These are phyloP conservation scores for Plasmodium coatneyi DNA, from an alignment of 169 alveolate species.

Conservation along the genomic window DNA sequence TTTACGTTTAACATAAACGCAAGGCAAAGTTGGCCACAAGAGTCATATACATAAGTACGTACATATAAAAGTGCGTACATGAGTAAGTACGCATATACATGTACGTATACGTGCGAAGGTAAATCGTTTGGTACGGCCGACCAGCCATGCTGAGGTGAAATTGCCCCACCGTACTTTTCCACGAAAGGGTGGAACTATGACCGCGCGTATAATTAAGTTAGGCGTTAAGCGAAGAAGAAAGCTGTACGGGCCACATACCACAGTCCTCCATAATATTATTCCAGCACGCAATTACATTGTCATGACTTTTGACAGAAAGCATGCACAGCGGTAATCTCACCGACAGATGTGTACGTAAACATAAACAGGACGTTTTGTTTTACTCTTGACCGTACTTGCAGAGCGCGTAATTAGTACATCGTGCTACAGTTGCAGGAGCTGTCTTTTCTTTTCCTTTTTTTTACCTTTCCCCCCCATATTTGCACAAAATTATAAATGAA, in stretches of 20 bases:
- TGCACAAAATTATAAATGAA: conserved; percentile 6
- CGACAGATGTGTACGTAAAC: neutral
- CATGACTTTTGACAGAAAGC: neutral
- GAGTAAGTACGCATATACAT: neutral
- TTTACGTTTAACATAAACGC: neutral
- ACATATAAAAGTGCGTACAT: neutral
- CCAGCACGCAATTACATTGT: neutral
- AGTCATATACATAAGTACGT: neutral
- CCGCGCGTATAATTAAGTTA: neutral
- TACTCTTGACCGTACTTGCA: neutral
- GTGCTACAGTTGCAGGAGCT: neutral
- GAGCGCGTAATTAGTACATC: neutral
- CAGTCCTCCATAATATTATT: neutral
- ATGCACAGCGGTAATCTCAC: neutral
- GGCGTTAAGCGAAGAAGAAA: neutral
- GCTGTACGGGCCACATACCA: neutral
- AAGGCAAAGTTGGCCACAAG: neutral
- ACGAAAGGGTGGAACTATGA: neutral
- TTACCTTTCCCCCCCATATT: neutral
- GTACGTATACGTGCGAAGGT: neutral
- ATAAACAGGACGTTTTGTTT: neutral
- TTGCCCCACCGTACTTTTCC: neutral
- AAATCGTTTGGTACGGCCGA: neutral
- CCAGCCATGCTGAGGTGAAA: neutral
- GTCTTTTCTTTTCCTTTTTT: neutral